Conservation (phyloP, 352 stramenopile genomes). For the Phytophthora vignae region DNA sequence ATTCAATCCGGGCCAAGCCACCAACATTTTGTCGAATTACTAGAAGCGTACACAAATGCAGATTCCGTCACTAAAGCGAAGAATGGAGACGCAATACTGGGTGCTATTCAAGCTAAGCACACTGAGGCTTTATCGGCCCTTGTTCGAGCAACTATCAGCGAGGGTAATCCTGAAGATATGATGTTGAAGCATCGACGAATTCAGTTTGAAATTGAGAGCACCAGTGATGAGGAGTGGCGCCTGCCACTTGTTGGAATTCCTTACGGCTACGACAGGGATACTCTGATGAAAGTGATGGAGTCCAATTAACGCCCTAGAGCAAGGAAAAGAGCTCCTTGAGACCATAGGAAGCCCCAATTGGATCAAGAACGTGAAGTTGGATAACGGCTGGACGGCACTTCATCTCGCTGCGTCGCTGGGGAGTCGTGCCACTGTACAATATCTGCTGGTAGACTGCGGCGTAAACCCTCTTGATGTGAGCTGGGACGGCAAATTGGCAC, state of each 20-base stretch:
- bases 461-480: too few species aligned
- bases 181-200: conserved; percentile 2
- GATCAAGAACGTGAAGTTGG: conserved; percentile 9
- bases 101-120: not conserved
- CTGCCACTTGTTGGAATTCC: not conserved
- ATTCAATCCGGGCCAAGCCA: too few species aligned
- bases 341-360: not conserved
- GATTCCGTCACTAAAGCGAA: too few species aligned
- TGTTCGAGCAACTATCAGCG: conserved; percentile 5
- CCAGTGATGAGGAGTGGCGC: not conserved
- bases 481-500: too few species aligned
- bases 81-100: too few species aligned
- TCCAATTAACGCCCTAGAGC: not conserved
- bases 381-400: conserved; percentile 20
- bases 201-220: conserved; percentile 1
- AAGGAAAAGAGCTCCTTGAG: conserved; percentile 9
- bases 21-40: too few species aligned
- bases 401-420: conserved; percentile 10
- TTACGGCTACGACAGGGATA: conserved; percentile 2
- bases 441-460: conserved; percentile 10
- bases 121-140: conserved; percentile 3
- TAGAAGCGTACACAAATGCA: too few species aligned
- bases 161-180: conserved; percentile 2
- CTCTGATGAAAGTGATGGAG: conserved; percentile 3
- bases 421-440: conserved; percentile 5